Evolutionary conservation across 2,329 filamentous ascomycete species (phyloP).

Genomic region (Graphilbum ipis-grandicollis): DNA sequence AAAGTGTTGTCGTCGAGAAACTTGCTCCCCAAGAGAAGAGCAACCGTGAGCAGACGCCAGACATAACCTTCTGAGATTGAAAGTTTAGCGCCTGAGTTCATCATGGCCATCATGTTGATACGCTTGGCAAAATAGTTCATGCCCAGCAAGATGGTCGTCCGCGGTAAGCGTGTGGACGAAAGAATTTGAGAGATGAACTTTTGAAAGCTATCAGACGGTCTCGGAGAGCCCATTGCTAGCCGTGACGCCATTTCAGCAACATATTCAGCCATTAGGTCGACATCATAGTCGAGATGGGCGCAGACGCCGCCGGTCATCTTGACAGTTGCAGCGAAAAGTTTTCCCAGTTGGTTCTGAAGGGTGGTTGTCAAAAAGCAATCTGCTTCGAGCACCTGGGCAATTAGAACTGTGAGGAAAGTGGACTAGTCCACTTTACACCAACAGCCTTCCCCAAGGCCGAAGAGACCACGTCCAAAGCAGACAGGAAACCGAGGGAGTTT

Average conservation of each 20-base stretch:
- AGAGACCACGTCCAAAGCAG: conserved; percentile 13
- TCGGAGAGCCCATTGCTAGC: conserved; percentile 40
- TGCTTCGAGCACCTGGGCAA: conserved; percentile 22
- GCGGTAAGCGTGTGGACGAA: conserved; percentile 75
- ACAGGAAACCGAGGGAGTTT: conserved; percentile 1
- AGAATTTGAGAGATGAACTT: conserved; percentile 88
- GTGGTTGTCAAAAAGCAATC: conserved; percentile 16
- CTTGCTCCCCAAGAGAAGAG: conserved; percentile 78
- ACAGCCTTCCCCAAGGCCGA: conserved; percentile 18
- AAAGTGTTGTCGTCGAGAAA: conserved; percentile 96
- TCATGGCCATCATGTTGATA: conserved; percentile 54
- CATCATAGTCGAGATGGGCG: conserved; percentile 88
- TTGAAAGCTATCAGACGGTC: conserved; percentile 43
- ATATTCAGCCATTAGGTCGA: conserved; percentile 91
- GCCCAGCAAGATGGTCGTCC: conserved; percentile 77
- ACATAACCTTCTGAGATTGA: conserved; percentile 51
- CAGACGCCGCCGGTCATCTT: conserved; percentile 70
- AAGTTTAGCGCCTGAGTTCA: conserved; percentile 24
- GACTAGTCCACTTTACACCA: conserved; percentile 13
- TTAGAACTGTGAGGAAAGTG: conserved; percentile 11
- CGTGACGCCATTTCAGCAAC: conserved; percentile 71
- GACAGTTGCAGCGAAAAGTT: conserved; percentile 18
- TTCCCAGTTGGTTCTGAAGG: conserved; percentile 19
- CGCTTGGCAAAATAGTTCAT: conserved; percentile 78
- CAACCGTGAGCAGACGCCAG: conserved; percentile 75